phyloP scores from a whole-genome alignment of 441 rosid genomes.

The Dalechampia spathulata region DNA sequence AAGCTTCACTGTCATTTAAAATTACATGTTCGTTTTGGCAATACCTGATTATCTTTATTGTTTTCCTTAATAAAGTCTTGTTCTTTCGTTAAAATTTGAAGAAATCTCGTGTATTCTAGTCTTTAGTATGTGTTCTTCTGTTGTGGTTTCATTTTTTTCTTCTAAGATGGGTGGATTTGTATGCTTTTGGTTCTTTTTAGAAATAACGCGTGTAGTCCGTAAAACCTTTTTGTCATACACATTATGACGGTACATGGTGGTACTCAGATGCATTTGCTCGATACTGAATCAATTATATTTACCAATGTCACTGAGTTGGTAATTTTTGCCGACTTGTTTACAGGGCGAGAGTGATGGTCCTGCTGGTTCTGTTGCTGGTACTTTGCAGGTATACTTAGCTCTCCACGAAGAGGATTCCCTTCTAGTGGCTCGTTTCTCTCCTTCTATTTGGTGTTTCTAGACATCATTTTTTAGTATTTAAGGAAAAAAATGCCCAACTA shows the following conservation, averaged over 20 bases:
- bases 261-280: neutral
- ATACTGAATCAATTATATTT: neutral
- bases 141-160: too few species aligned
- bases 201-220: too few species aligned
- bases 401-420: slow-evolving; percentile 3
- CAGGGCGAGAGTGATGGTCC: slow-evolving; percentile 92
- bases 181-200: too few species aligned
- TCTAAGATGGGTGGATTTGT: too few species aligned
- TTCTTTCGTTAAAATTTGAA: too few species aligned
- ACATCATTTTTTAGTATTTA: neutral
- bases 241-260: neutral
- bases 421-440: slow-evolving; percentile 5
- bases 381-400: slow-evolving; percentile 54
- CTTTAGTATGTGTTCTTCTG: too few species aligned
- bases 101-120: too few species aligned
- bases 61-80: too few species aligned
- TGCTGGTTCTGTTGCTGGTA: slow-evolving; percentile 53
- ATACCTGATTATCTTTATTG: too few species aligned
- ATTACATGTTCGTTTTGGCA: too few species aligned
- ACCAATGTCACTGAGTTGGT: slow-evolving; percentile 11
- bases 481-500: neutral
- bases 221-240: neutral
- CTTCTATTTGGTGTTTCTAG: neutral
- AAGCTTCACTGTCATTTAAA: too few species aligned
- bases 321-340: slow-evolving; percentile 8